Base-by-base conservation (phyloP, 768 basidiomycete species). In the Termitomyces sp. region DNA sequence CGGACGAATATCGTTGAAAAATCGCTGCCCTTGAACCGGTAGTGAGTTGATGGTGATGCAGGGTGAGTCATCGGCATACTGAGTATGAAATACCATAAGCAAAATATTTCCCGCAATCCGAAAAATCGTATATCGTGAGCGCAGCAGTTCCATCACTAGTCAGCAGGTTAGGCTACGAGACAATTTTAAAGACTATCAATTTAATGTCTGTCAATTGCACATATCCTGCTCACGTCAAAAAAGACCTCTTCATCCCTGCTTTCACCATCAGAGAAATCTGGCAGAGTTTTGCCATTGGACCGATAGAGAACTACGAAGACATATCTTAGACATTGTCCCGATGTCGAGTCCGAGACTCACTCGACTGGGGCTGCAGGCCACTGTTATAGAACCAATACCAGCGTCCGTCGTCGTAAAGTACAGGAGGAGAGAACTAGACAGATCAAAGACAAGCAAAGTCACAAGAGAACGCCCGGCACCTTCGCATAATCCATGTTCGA, bases 371-470 rank as follows among this genome's bases (percentile, higher is more conserved):
- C 58, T 90, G 84, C 25, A 92, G 77, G 29, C 90, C 91, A 50
- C 80, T 84, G 69, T 93, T 91, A 63, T 86, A 80, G 63, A 78
- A 81, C 88, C 89, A 90, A 62, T 93, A 94, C 85, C 88, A 93
- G 46, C 78, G 79, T 15, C 77, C 79, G 61, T 91, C 88, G 13
- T 83, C 74, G 56, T 82, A 80, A 50, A 88, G 58, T 12, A 59
- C 66, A 0, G 90, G 91, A 0, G 83, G 71, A 20, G 80, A 81
- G 66, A 89, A 88, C 86, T 89, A 51, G 38, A 18, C 48, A 47
- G 44, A 42, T 48, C 33, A 47, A 57, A 15, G 44, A 12, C 35
- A 47, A 23, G 31, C n/a, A 39, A 13, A 25, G 45, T 45, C 18
- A 31, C 20, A 40, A 38, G 12, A 1, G 22, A 51, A 31, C 46